Conservation (phyloP, 1,284 basidiomycete genomes). For the Austropuccinia psidii region DNA sequence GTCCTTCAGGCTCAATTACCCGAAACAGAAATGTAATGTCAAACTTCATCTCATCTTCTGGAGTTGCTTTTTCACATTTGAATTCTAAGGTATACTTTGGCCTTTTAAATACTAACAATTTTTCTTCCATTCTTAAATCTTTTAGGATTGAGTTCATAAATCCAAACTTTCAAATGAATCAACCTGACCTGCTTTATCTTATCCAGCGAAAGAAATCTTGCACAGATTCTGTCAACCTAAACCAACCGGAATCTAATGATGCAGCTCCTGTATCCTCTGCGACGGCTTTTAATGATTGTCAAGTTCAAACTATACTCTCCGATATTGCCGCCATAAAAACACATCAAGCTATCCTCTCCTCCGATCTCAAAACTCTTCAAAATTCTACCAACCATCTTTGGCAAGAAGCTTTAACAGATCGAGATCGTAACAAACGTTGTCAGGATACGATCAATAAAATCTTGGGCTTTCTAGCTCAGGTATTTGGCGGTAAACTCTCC, state of each 20-base stretch:
- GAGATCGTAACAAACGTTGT: slow-evolving; percentile 76
- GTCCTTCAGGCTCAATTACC: slow-evolving; percentile 61
- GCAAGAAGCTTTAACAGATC: slow-evolving; percentile 76
- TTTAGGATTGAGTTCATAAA: slow-evolving; percentile 63
- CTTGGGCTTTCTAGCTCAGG: slow-evolving; percentile 82
- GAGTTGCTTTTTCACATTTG: too few relatives aligned
- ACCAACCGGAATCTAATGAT: background rate
- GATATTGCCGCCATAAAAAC: slow-evolving; percentile 82
- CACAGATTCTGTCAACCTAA: slow-evolving; percentile 3
- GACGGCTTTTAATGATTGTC: slow-evolving; percentile 43
- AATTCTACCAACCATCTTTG: slow-evolving; percentile 79
- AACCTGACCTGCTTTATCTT: slow-evolving; percentile 79
- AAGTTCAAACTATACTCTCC: slow-evolving; percentile 66
- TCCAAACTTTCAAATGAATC: slow-evolving; percentile 76
- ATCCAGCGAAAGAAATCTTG: slow-evolving; percentile 62
- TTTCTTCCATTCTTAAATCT: too few relatives aligned
- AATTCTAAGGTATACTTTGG: too few relatives aligned
- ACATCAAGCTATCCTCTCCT: slow-evolving; percentile 79
- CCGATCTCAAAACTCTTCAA: slow-evolving; percentile 80
- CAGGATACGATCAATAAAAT: slow-evolving; percentile 97
- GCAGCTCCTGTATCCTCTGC: background rate
- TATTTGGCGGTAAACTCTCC: slow-evolving; percentile 61
- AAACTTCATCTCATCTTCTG: too few relatives aligned
- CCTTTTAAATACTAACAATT: too few relatives aligned
- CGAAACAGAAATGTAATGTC: slow-evolving; percentile 81